Percentiles rank a stretch among this genome's conserved stretches.
Conservation (phyloP, 129 eudicot species). For the Lonicera japonica region DNA sequence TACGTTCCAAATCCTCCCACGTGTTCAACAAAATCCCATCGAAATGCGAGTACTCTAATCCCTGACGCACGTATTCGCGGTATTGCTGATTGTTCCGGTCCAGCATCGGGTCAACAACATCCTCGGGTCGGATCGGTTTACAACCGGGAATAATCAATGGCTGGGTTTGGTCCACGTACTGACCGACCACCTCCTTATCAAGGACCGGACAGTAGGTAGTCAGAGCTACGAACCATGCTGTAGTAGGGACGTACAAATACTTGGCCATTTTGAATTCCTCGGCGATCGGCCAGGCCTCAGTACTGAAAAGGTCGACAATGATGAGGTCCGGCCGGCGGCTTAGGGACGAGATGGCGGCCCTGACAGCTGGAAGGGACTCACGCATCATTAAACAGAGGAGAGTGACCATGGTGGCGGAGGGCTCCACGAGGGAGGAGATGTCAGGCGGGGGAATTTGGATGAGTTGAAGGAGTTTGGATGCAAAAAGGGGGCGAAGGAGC, state of each 20-base stretch:
- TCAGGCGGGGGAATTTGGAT: slow-evolving; percentile 36
- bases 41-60: slow-evolving; percentile 15
- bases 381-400: slow-evolving; percentile 15
- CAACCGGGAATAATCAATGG: slow-evolving; percentile 44
- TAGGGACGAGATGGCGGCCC: slow-evolving; percentile 9
- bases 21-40: slow-evolving; percentile 41
- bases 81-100: slow-evolving; percentile 36
- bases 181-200: slow-evolving; percentile 35
- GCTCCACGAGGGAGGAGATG: slow-evolving; percentile 15
- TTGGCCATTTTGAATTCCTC: slow-evolving; percentile 14
- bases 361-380: slow-evolving; percentile 32
- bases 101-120: slow-evolving; percentile 22
- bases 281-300: slow-evolving; percentile 16
- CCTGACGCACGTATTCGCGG: slow-evolving; percentile 29
- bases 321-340: slow-evolving; percentile 25
- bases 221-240: slow-evolving; percentile 33
- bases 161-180: slow-evolving; percentile 34
- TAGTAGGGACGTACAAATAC: slow-evolving; percentile 30
- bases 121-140: slow-evolving; percentile 20
- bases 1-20: slow-evolving; percentile 49
- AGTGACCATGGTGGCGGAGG: slow-evolving; percentile 5
- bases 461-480: slow-evolving; percentile 27
- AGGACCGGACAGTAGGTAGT: slow-evolving; percentile 29
- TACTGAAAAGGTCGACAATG: slow-evolving; percentile 32
- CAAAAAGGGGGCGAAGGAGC: slow-evolving; percentile 17